Percentiles rank a stretch among this genome's conserved stretches.
Evolutionary conservation across 2,329 filamentous ascomycete species (phyloP).

Genomic region (Teratosphaeria nubilosa): DNA sequence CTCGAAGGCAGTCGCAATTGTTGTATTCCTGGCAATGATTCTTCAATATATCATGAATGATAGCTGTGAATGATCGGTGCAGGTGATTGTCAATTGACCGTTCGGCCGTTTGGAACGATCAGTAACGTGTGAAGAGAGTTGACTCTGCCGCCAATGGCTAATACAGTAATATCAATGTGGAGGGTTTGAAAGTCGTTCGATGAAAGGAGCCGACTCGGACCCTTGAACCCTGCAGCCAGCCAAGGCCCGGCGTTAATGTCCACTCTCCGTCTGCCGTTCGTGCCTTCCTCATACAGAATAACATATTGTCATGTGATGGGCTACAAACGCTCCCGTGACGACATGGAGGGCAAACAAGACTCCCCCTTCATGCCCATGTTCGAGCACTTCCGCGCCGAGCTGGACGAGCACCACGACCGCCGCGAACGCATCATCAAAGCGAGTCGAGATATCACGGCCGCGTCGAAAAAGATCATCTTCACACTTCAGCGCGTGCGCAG

Average conservation of each 20-base stretch:
- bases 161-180: background rate
- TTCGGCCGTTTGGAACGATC: background rate
- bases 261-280: background rate
- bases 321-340: slow-evolving; percentile 5
- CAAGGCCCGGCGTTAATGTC: background rate
- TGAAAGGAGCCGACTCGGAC: background rate
- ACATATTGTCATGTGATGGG: background rate
- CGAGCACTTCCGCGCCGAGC: slow-evolving; percentile 69
- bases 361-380: slow-evolving; percentile 60
- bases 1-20: background rate
- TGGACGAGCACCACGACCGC: slow-evolving; percentile 91
- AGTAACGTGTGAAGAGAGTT: no score
- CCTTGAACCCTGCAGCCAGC: background rate
- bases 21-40: background rate
- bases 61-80: background rate
- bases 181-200: background rate
- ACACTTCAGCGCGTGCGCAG: slow-evolving; percentile 65
- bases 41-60: background rate
- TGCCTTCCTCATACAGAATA: background rate
- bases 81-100: background rate
- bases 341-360: slow-evolving; percentile 5
- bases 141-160: no score
- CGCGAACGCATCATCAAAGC: slow-evolving; percentile 83
- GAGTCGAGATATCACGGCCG: slow-evolving; percentile 81
- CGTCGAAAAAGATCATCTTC: slow-evolving; percentile 96